Conservation (phyloP, 306 rosid species). For the Quillaja saponaria region DNA sequence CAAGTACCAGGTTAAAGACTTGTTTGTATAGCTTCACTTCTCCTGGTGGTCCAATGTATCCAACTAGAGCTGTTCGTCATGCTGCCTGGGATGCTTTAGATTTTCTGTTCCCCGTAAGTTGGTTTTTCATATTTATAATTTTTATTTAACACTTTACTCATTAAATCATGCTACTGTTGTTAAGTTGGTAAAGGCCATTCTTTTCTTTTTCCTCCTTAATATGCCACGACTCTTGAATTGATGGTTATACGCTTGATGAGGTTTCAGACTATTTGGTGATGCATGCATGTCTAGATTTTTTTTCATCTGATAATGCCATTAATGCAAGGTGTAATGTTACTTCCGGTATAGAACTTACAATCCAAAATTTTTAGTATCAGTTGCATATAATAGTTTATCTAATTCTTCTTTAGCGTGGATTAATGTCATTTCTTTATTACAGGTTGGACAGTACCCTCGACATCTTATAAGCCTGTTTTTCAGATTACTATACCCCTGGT, state of each 20-base stretch:
- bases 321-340: too few species aligned
- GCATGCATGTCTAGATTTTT: background rate
- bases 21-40: constrained; percentile 92
- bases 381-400: too few species aligned
- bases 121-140: background rate
- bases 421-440: constrained; percentile 28
- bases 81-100: constrained; percentile 98
- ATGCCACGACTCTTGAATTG: too few species aligned
- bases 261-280: constrained; percentile 6
- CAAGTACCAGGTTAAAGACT: constrained; percentile 85
- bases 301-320: too few species aligned
- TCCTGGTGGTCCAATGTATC: constrained; percentile 98
- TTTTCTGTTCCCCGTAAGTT: constrained; percentile 87
- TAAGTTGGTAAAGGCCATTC: background rate
- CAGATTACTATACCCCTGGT: constrained; percentile 94
- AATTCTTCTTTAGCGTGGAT: too few species aligned
- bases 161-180: background rate
- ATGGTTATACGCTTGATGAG: too few species aligned
- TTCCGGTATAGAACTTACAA: too few species aligned
- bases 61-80: constrained; percentile 96
- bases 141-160: background rate
- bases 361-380: too few species aligned
- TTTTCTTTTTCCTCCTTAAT: background rate
- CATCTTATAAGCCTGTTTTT: constrained; percentile 94
- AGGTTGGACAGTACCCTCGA: constrained; percentile 92